Evolutionary conservation across 2,329 filamentous ascomycete genomes (phyloP), one percentile per base, ranked within the genome.

Genomic region (Onygena corvina): DNA sequence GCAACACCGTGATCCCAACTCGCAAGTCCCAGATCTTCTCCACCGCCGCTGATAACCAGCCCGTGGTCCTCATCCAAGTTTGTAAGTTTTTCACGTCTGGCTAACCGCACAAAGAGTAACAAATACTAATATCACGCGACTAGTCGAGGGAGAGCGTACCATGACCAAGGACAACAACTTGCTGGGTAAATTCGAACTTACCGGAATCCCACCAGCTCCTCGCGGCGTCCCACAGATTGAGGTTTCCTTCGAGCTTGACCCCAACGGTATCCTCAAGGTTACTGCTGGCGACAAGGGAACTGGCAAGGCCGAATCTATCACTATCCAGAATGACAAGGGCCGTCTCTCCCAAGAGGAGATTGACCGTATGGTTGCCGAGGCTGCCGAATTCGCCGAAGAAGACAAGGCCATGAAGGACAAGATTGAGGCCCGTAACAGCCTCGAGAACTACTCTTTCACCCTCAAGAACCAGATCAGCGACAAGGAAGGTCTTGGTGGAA

Each of bases 381-480:
- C 92, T 54, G 92, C 96, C 81, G 86, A 95, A 75, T 96, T 89
- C 68, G 92, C 92, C 65, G 92, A 98, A 71, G 92, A 96, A 74
- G 92, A 98, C 77, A 96, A 96, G 81, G 89, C 89, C 56, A 93
- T 86, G 64, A 87, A 88, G 67, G 86, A 92, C 76, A 89, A 89
- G 74, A 94, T 98, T 61, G 89, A 95, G 76, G 84, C 89, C 61
- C 84, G 90, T 67, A 96, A 98, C 73, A 81, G 83, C 60, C 84
- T 98, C 54, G 92, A 98, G 81, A 96, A 96, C 82, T 98, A 96
- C 74, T 88, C 88, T 60, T 96, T 94, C 81, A 90, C 79, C 76
- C 76, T 98, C 61, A 96, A 96, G 86, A 96, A 94, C 84, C 92
- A 96, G 77, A 83, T 88, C 75, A 90, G 89, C 69, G 92, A 98